Base-by-base conservation (phyloP, 768 basidiomycete species). In the Pisolithus microcarpus region DNA sequence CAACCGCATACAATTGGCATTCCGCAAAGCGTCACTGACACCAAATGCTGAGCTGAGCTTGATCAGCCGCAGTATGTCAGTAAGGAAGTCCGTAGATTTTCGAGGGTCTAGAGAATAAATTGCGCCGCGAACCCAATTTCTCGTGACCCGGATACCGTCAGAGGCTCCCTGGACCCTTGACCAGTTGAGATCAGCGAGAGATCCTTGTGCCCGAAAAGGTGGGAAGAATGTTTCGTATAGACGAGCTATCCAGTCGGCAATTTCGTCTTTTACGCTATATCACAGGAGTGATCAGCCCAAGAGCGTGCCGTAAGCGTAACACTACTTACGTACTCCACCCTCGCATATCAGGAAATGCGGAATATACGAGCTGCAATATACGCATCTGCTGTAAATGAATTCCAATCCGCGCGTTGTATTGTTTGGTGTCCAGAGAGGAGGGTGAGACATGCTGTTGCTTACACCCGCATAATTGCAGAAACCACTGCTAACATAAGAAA, bases 141-240 rank as follows among this genome's bases (percentile, higher is more conserved):
- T 68, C 31, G 79, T 62, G 5, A 73, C 63, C 6, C 61, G 58
- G 1, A 75, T 62, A 4, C 65, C 70, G 19, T 61, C 60, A 1
- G 59, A 56, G 28, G 69, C 70, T 49, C 76, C 72, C 0, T 75
- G 74, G 26, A 80, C 73, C 9, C 53, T 24, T 1, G 56, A 54
- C 9, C 65, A 49, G 31, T 72, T 63, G 1, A 81, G 60, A 42
- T 65, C 55, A 0, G 70, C 60, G 0, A 61, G 48, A 0, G 75
- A 72, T 5, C 82, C 84, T 40, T 81, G 65, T n/a, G 61, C 50
- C 49, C 75, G 64, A 43, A 61, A 69, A 1, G 75, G 60, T 3
- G 84, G 82, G 52, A 74, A 69, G 6, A 84, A 46, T 1, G 74
- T 69, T n/a, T 78, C 74, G 48, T 81, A 76, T 0, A 84, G 61